Percentiles rank a stretch among this genome's conserved stretches.
phyloP scores from a whole-genome alignment of 1,284 basidiomycete genomes.

The Rhodotorula sp. region DNA sequence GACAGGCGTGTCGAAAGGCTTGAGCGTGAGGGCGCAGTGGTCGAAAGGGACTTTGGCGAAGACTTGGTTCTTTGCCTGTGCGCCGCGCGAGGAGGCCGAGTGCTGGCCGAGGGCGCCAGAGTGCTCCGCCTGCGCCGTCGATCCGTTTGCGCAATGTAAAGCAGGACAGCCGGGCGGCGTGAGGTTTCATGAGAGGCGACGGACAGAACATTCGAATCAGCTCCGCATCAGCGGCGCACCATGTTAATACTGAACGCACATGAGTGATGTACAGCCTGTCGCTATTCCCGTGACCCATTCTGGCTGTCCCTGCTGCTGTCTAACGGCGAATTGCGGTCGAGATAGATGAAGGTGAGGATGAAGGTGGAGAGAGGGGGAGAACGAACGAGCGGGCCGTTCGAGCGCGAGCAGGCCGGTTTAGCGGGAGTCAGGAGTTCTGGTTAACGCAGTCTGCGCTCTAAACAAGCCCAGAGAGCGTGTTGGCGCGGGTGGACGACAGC shows the following conservation, averaged over 20 bases:
- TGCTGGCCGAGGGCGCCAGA: slow-evolving; percentile 33
- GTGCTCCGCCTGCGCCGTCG: slow-evolving; percentile 23
- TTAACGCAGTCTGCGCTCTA: too few relatives aligned
- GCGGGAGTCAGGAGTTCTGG: neutral
- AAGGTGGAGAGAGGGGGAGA: neutral
- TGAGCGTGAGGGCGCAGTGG: slow-evolving; percentile 44
- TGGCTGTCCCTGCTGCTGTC: neutral
- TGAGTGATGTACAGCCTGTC: slow-evolving; percentile 38
- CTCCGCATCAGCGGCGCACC: too few relatives aligned
- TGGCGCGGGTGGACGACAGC: neutral
- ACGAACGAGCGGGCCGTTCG: neutral
- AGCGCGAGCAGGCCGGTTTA: neutral
- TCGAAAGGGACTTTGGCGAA: slow-evolving; percentile 38
- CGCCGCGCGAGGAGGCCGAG: slow-evolving; percentile 29
- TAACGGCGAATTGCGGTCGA: neutral
- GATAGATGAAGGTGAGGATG: neutral
- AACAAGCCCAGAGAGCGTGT: too few relatives aligned
- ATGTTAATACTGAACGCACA: neutral
- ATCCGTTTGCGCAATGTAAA: neutral
- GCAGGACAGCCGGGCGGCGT: neutral
- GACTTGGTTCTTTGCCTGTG: slow-evolving; percentile 8
- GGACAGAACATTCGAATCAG: neutral
- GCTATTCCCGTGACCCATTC: slow-evolving; percentile 26
- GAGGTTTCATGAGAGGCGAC: neutral
- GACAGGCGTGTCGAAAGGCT: slow-evolving; percentile 44